These are phyloP conservation scores for Platanus orientalis DNA, from an alignment of 164 flowering plant species.

Conservation along the genomic window DNA sequence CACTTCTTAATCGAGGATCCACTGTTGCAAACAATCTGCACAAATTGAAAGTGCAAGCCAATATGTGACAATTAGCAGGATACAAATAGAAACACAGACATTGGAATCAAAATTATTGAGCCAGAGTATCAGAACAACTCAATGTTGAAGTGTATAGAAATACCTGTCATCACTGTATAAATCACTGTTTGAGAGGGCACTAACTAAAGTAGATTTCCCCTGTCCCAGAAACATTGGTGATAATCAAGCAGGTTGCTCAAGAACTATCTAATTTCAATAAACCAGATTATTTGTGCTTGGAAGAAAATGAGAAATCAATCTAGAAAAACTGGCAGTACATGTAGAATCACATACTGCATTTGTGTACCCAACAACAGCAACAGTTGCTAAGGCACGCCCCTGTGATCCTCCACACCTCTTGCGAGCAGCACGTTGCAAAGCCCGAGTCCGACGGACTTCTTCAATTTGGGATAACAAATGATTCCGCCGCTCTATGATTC, in stretches of 20 bases:
- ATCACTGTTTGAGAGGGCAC: slow-evolving; percentile 68
- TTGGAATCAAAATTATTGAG: neutral
- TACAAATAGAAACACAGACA: neutral
- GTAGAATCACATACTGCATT: slow-evolving; percentile 77
- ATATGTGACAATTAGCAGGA: slow-evolving; percentile 1
- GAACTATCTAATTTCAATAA: neutral
- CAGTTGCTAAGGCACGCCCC: slow-evolving; percentile 68
- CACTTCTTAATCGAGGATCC: slow-evolving; percentile 79
- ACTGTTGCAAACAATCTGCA: slow-evolving; percentile 96
- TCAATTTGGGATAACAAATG: slow-evolving; percentile 62
- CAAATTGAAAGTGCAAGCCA: neutral
- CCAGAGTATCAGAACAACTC: slow-evolving; percentile 4
- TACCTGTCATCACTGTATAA: slow-evolving; percentile 83
- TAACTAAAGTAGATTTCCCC: slow-evolving; percentile 93
- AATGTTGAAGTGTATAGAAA: neutral
- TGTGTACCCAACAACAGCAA: slow-evolving; percentile 96
- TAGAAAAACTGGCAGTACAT: neutral
- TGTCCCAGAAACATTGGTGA: slow-evolving; percentile 20
- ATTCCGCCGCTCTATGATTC: slow-evolving; percentile 66
- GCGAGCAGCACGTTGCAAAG: slow-evolving; percentile 89
- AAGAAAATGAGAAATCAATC: neutral
- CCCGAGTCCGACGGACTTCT: slow-evolving; percentile 88
- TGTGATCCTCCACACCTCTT: slow-evolving; percentile 62
- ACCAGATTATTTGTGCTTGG: no score
- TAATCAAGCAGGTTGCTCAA: slow-evolving; percentile 3